Evolutionary conservation across 345 rosid genomes (phyloP).

Genomic region (Durio zibethinus): DNA sequence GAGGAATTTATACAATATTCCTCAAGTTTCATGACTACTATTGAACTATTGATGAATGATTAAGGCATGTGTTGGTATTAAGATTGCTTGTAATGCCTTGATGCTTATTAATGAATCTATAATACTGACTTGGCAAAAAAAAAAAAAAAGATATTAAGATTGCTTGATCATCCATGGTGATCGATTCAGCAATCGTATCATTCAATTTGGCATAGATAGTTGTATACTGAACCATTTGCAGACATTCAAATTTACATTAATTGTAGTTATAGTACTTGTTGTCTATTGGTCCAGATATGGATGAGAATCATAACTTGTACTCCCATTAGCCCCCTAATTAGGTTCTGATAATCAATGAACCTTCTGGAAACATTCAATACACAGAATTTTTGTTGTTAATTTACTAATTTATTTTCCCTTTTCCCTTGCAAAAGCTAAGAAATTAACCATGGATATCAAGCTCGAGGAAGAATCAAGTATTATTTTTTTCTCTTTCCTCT

Average conservation of each 20-base stretch:
- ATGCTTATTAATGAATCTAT: too few species aligned
- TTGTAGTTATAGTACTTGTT: not conserved
- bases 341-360: not conserved
- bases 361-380: not conserved
- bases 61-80: not conserved
- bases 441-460: not conserved
- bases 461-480: not conserved
- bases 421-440: not conserved
- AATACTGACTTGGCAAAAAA: too few species aligned
- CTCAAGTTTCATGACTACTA: not conserved
- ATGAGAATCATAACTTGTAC: not conserved
- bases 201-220: not conserved
- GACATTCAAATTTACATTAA: constrained; percentile 3
- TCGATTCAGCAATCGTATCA: not conserved
- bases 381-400: not conserved
- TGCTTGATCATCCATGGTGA: not conserved
- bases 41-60: not conserved
- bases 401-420: not conserved
- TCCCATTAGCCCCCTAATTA: not conserved
- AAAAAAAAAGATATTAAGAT: not conserved
- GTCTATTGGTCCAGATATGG: not conserved
- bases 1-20: too few species aligned
- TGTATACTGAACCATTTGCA: constrained; percentile 2
- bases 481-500: not conserved
- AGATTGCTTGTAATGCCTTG: too few species aligned